Base-by-base conservation (phyloP, 306 rosid species). In the Lathyrus aphaca region DNA sequence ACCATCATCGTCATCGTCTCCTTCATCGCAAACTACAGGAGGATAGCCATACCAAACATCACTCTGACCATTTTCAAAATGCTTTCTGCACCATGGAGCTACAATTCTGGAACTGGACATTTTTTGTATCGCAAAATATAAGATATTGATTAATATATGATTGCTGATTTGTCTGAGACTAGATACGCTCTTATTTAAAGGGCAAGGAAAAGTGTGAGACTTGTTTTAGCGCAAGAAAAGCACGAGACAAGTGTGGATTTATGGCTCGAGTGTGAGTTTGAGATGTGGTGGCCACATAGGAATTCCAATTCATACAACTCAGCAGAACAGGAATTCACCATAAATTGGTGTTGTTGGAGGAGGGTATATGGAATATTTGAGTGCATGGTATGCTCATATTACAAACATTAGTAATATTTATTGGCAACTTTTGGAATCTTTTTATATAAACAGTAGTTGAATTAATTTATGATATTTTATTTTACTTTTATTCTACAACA, bases 291-390 rank as follows among this genome's bases (percentile, higher is more conserved):
- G 67, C 77, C 68, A 64, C 44, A 58, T 53, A 32, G 72, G 71
- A 76, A 68, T 3, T 42, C n/a, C 43, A 60, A 6, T 62, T 62
- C 29, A 48, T 2, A 72, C 73, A 72, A 65, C 39, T 72, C 77
- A 71, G 57, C 81, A 55, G 67, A 77, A 23, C 27, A 23, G 27
- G 27, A 23, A 23, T 23, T 23, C 3, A 23, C 27, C 66, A 21
- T 2, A 21, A 1, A 21, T 21, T 21, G 23, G 23, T 21, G 23
- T 21, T 21, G 23, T 21, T 21, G 23, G 23, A 21, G 2, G 23
- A 2, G 1, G 2, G 2, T 21, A 21, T 21, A 21, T 1, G 2
- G 23, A 21, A 21, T 21, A 17, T 8, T 56, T 56, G 40, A 56
- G 63, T 56, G 27, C 27, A 23, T 1, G 27, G 27, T 23, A 23